These are phyloP conservation scores for Sutorius australiensis DNA, from an alignment of 768 basidiomycete genomes.

Conservation along the genomic window DNA sequence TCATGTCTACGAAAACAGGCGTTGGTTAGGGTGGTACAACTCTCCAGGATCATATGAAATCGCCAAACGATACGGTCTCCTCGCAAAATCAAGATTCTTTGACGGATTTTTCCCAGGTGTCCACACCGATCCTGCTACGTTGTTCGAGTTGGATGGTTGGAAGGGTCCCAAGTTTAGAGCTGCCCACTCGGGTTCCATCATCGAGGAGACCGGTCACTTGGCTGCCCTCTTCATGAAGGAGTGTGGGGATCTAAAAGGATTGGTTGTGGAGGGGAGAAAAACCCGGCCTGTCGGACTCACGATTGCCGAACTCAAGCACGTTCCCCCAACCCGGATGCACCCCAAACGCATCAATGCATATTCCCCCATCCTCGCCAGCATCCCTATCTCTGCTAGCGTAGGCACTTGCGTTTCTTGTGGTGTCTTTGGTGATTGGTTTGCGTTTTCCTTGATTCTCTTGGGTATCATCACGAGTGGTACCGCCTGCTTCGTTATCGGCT, in stretches of 20 bases:
- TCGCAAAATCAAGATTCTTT: slow-evolving; percentile 34
- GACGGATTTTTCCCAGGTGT: slow-evolving; percentile 34
- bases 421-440: slow-evolving; percentile 32
- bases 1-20: slow-evolving; percentile 32
- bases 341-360: slow-evolving; percentile 20
- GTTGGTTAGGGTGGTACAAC: slow-evolving; percentile 38
- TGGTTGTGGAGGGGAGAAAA: slow-evolving; percentile 21
- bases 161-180: slow-evolving; percentile 33
- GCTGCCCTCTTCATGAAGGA: slow-evolving; percentile 29
- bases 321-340: slow-evolving; percentile 13
- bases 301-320: slow-evolving; percentile 23
- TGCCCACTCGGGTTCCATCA: slow-evolving; percentile 30
- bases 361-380: slow-evolving; percentile 25
- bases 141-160: slow-evolving; percentile 31
- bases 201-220: slow-evolving; percentile 31
- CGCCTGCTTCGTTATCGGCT: slow-evolving; percentile 33
- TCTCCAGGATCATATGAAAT: slow-evolving; percentile 36
- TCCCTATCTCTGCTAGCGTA: slow-evolving; percentile 30
- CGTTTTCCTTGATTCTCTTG: slow-evolving; percentile 33
- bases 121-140: slow-evolving; percentile 29
- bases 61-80: slow-evolving; percentile 32
- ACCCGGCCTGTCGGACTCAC: slow-evolving; percentile 27
- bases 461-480: slow-evolving; percentile 32
- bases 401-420: slow-evolving; percentile 28
- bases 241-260: slow-evolving; percentile 12